Conservation (phyloP, 768 basidiomycete species). For the Calocybe gangraenosa region DNA sequence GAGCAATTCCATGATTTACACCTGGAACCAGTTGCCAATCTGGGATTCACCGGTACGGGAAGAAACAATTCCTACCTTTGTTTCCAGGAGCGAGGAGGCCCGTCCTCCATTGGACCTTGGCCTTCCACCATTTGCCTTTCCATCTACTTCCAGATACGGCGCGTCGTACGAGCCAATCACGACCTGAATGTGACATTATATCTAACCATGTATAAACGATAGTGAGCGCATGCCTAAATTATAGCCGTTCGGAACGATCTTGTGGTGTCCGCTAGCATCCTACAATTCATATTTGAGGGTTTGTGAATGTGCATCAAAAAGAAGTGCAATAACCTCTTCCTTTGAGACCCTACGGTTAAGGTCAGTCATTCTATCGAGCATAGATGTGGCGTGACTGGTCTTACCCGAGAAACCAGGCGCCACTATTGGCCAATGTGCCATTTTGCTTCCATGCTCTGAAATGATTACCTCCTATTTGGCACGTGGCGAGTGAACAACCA, state of each 20-base stretch:
- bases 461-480: slow-evolving; percentile 69
- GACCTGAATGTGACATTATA: slow-evolving; percentile 33
- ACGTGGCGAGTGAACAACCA: background rate
- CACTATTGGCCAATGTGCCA: slow-evolving; percentile 62
- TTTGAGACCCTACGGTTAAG: slow-evolving; percentile 55
- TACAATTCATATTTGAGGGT: slow-evolving; percentile 16
- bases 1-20: slow-evolving; percentile 75
- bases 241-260: slow-evolving; percentile 75
- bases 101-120: slow-evolving; percentile 70
- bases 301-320: background rate
- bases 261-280: slow-evolving; percentile 64
- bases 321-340: slow-evolving; percentile 44
- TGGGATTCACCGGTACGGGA: background rate
- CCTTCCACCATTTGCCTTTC: slow-evolving; percentile 69
- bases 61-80: slow-evolving; percentile 41
- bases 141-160: slow-evolving; percentile 59
- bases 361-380: background rate
- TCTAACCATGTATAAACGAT: background rate
- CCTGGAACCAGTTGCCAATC: slow-evolving; percentile 34
- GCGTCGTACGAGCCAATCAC: slow-evolving; percentile 70
- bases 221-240: slow-evolving; percentile 41
- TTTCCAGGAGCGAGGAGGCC: slow-evolving; percentile 68
- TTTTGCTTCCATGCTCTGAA: slow-evolving; percentile 90
- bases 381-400: slow-evolving; percentile 20
- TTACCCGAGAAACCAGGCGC: slow-evolving; percentile 85